Evolutionary conservation across 495 filamentous ascomycete genomes (phyloP).

Genomic region (Xylaria nigripes): DNA sequence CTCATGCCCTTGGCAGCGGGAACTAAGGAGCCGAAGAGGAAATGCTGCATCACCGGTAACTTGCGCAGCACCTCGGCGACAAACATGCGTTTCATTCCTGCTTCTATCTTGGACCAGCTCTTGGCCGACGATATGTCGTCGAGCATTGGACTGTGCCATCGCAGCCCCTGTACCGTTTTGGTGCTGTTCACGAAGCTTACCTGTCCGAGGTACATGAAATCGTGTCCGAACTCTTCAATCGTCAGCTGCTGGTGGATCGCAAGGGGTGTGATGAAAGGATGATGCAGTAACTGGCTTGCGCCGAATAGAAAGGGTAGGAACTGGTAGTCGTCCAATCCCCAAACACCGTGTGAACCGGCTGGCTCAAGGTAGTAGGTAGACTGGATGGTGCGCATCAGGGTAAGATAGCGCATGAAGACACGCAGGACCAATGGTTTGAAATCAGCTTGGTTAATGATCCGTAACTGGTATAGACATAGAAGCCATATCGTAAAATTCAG

Average conservation of each 20-base stretch:
- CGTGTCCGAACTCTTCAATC: constrained; percentile 74
- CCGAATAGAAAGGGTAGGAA: constrained; percentile 96
- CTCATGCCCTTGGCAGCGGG: constrained; percentile 78
- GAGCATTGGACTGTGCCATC: constrained; percentile 98
- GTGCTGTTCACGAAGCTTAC: constrained; percentile 90
- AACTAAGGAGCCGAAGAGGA: constrained; percentile 79
- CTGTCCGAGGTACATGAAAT: constrained; percentile 85
- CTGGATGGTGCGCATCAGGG: constrained; percentile 73
- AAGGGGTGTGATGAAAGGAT: constrained; percentile 78
- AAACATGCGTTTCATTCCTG: constrained; percentile 95
- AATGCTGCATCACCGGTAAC: constrained; percentile 96
- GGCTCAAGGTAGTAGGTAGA: constrained; percentile 91
- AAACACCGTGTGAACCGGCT: constrained; percentile 90
- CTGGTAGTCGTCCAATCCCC: constrained; percentile 97
- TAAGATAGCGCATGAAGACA: constrained; percentile 74
- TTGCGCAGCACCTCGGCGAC: constrained; percentile 86
- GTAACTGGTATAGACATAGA: constrained; percentile 78
- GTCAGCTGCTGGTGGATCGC: constrained; percentile 78
- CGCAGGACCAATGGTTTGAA: constrained; percentile 66
- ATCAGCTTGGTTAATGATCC: constrained; percentile 50
- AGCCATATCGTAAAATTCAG: constrained; percentile 95
- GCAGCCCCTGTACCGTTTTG: constrained; percentile 89
- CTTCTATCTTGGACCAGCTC: constrained; percentile 87
- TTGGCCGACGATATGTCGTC: constrained; percentile 94
- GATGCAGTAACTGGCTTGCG: constrained; percentile 77